A percentile compares a stretch with the other conserved stretches of the same genome.
phyloP scores from a whole-genome alignment of 345 rosid genomes.

The Euphorbia tirucalli region DNA sequence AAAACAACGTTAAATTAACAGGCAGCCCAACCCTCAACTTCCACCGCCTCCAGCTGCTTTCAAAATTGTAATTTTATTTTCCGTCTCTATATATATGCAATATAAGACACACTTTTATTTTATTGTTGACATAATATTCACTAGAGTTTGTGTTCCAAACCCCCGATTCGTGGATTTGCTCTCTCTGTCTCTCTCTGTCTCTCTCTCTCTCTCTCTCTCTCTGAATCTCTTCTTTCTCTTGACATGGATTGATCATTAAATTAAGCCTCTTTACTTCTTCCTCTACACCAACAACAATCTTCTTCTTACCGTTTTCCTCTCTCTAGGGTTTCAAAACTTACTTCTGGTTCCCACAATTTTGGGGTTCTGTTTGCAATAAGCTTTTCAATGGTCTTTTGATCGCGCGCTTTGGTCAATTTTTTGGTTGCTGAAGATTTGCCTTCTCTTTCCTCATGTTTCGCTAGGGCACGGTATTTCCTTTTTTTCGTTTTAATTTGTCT shows the following conservation, averaged over 20 bases:
- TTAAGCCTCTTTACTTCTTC: not conserved
- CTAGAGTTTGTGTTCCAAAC: not conserved
- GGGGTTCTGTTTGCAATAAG: not conserved
- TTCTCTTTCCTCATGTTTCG: slow-evolving; percentile 7
- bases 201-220: not conserved
- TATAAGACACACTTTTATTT: too few species aligned
- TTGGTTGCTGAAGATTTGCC: not conserved
- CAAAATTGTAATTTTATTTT: too few species aligned
- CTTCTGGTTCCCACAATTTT: not conserved
- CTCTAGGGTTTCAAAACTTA: slow-evolving; percentile 25
- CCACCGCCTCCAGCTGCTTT: too few species aligned
- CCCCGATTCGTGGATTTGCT: slow-evolving; percentile 14
- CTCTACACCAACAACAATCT: not conserved
- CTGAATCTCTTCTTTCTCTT: not conserved
- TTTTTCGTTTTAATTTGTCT: not conserved
- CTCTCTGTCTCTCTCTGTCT: not conserved
- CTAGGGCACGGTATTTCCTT: not conserved
- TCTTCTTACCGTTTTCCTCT: not conserved
- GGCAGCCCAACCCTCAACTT: too few species aligned
- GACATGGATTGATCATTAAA: slow-evolving; percentile 16
- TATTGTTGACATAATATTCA: not conserved
- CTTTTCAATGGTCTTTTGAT: not conserved
- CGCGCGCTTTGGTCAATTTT: not conserved
- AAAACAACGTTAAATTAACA: too few species aligned
- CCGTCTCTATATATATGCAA: too few species aligned